A percentile compares a stretch with the other conserved stretches of the same genome.
These are phyloP conservation scores for Citrullus colocynthis DNA, from an alignment of 306 rosid genomes.

Conservation along the genomic window DNA sequence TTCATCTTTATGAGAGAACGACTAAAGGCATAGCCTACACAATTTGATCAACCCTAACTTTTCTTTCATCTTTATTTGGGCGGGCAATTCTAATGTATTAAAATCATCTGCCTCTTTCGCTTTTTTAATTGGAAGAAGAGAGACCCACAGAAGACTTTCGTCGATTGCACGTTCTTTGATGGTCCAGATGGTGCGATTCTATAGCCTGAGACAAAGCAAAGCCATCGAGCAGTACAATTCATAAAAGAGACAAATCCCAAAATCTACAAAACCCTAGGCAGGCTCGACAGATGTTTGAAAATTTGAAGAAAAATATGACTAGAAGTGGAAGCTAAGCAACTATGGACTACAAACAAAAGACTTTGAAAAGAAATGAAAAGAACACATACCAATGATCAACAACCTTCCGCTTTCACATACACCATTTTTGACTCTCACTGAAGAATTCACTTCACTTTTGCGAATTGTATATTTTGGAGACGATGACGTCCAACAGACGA, in stretches of 20 bases:
- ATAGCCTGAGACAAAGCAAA: neutral
- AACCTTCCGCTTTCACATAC: neutral
- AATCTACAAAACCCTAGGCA: neutral
- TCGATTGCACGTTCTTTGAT: neutral
- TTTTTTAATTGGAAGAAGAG: neutral
- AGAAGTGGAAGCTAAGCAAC: neutral
- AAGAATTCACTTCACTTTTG: neutral
- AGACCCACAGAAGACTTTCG: conserved; percentile 4
- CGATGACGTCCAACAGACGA: neutral
- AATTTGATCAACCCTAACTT: neutral
- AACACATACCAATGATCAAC: neutral
- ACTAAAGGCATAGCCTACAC: neutral
- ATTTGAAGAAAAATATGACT: neutral
- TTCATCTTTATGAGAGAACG: neutral
- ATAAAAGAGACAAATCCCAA: neutral
- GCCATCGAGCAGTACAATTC: conserved; percentile 5
- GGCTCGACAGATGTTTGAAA: neutral
- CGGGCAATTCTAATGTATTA: neutral
- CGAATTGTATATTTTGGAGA: neutral
- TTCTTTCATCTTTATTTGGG: neutral
- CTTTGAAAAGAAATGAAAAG: neutral
- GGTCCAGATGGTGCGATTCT: neutral
- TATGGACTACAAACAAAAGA: neutral
- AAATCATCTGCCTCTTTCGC: neutral
- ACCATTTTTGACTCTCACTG: neutral